A percentile compares a stretch with the other conserved stretches of the same genome.
Evolutionary conservation across 169 alveolate species (phyloP).

Genomic region (Cryptosporidium andersoni): DNA sequence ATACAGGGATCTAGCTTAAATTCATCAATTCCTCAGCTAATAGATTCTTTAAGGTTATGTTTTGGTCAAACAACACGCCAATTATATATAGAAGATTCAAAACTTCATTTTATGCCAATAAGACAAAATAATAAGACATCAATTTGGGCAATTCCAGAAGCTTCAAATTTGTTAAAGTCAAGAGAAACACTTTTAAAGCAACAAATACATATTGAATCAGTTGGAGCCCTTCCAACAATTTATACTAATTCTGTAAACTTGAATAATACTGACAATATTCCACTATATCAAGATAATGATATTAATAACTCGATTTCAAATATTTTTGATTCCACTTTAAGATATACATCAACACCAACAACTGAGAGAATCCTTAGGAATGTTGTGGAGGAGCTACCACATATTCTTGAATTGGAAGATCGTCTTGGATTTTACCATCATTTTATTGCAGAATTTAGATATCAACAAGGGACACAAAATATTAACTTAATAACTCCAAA

Average conservation of each 20-base stretch:
- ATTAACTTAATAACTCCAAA: conserved; percentile 68
- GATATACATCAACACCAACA: conserved; percentile 25
- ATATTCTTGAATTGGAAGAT: conserved; percentile 74
- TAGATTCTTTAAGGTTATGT: neutral
- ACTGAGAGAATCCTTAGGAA: conserved; percentile 36
- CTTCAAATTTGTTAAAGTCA: conserved; percentile 34
- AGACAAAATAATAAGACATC: conserved; percentile 24
- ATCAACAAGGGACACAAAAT: conserved; percentile 63
- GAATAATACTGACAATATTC: conserved; percentile 29
- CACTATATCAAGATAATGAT: conserved; percentile 32
- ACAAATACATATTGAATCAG: conserved; percentile 46
- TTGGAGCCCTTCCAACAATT: conserved; percentile 42
- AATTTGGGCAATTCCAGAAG: conserved; percentile 56
- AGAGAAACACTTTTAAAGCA: conserved; percentile 30
- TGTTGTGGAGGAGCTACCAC: conserved; percentile 69
- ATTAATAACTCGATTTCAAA: conserved; percentile 55
- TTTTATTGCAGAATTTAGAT: conserved; percentile 70
- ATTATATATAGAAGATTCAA: conserved; percentile 22
- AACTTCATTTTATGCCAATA: conserved; percentile 12
- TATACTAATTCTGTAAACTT: conserved; percentile 52
- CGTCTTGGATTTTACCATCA: conserved; percentile 73
- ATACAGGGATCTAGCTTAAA: neutral
- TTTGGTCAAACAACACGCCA: conserved; percentile 39
- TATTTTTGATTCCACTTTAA: conserved; percentile 68
- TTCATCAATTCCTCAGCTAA: no score